Percentiles rank a stretch among this genome's conserved stretches.
These are phyloP conservation scores for Pseudocercospora vitis DNA, from an alignment of 2,329 filamentous ascomycete genomes.

Conservation along the genomic window DNA sequence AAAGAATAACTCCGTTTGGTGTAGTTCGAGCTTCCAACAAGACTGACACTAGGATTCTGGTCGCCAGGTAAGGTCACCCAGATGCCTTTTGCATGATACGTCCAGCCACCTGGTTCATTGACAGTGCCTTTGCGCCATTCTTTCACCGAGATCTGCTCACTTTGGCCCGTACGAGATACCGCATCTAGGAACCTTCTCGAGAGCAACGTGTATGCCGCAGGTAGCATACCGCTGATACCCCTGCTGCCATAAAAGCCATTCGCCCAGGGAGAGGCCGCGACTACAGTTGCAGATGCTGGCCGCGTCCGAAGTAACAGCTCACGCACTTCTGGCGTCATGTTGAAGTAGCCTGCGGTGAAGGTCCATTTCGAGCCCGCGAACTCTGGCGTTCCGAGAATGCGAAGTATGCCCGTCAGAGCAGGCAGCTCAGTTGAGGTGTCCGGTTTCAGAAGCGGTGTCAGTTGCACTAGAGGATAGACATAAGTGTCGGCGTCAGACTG, in stretches of 20 bases:
- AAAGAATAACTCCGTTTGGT: conserved; percentile 90
- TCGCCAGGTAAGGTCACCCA: conserved; percentile 75
- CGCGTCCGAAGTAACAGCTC: conserved; percentile 74
- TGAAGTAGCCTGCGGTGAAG: conserved; percentile 98
- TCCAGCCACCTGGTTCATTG: conserved; percentile 82
- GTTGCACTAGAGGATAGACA: conserved; percentile 83
- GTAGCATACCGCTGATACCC: conserved; percentile 85
- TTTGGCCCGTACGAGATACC: conserved; percentile 54
- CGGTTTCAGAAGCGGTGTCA: conserved; percentile 78
- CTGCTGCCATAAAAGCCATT: conserved; percentile 92
- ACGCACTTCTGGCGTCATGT: conserved; percentile 83
- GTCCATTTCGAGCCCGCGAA: conserved; percentile 79
- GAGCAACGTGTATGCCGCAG: conserved; percentile 87
- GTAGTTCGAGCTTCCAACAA: conserved; percentile 93
- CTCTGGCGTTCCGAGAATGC: conserved; percentile 61
- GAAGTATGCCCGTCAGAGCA: conserved; percentile 72
- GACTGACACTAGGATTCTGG: conserved; percentile 68
- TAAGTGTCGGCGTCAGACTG: conserved; percentile 59
- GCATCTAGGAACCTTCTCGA: conserved; percentile 75
- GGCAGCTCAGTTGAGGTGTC: conserved; percentile 87
- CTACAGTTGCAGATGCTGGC: conserved; percentile 71
- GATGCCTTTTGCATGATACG: conserved; percentile 94
- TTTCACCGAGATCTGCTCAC: conserved; percentile 66
- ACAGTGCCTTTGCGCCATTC: conserved; percentile 88
- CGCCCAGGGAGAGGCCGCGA: conserved; percentile 88